Conservation (phyloP, 257 asterid genomes). For the Lavandula angustifolia region DNA sequence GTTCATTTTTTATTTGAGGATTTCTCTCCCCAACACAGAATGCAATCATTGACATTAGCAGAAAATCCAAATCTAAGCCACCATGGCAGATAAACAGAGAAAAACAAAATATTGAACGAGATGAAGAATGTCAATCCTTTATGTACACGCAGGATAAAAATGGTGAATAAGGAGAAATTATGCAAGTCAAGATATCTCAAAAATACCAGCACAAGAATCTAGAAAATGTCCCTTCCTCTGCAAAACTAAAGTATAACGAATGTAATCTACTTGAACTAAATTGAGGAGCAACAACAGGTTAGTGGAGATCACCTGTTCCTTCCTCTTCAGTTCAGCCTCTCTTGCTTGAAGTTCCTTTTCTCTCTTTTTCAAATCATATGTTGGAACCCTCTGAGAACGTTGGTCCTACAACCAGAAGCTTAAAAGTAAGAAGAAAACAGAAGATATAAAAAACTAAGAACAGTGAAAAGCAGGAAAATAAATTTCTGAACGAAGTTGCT, state of each 20-base stretch:
- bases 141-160: background rate
- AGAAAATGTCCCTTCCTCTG: conserved; percentile 6
- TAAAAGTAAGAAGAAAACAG: conserved; percentile 27
- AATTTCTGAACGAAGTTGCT: background rate
- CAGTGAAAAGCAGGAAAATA: background rate
- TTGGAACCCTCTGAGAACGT: conserved; percentile 46
- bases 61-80: conserved; percentile 19
- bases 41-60: conserved; percentile 7
- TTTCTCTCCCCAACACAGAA: conserved; percentile 11
- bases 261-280: conserved; percentile 24
- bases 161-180: conserved; percentile 15
- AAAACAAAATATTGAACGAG: background rate
- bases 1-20: no score
- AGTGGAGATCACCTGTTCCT: conserved; percentile 66
- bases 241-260: background rate
- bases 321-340: conserved; percentile 80
- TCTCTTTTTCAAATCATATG: conserved; percentile 65
- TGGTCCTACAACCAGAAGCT: conserved; percentile 51
- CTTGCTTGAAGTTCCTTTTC: conserved; percentile 85
- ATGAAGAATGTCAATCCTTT: background rate
- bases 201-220: conserved; percentile 11
- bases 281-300: conserved; percentile 5
- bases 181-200: conserved; percentile 25
- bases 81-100: background rate
- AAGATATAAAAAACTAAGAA: background rate